A percentile compares a stretch with the other conserved stretches of the same genome.
These are phyloP conservation scores for Elsinoe ampelina DNA, from an alignment of 2,329 filamentous ascomycete genomes.

Conservation along the genomic window DNA sequence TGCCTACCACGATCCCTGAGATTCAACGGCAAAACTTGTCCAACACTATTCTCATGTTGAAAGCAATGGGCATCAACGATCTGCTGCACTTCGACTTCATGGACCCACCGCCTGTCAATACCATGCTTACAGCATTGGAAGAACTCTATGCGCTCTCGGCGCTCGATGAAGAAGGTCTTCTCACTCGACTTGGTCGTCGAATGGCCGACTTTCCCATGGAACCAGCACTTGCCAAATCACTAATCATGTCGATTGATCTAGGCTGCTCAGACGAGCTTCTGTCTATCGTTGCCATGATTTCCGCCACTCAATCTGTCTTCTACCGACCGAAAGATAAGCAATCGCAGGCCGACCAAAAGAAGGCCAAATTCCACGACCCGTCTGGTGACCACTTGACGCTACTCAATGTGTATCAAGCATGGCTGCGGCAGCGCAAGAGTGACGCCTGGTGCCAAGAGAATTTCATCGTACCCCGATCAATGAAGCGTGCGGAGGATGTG, in stretches of 20 bases:
- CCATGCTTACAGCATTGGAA: slow-evolving; percentile 91
- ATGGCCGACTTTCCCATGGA: slow-evolving; percentile 99
- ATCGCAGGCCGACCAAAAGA: slow-evolving; percentile 91
- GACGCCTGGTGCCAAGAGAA: slow-evolving; percentile 96
- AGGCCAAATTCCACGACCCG: slow-evolving; percentile 92
- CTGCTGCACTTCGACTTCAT: slow-evolving; percentile 97
- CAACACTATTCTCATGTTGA: slow-evolving; percentile 91
- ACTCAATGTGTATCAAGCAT: slow-evolving; percentile 94
- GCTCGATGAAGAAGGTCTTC: slow-evolving; percentile 85
- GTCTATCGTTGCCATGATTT: slow-evolving; percentile 90
- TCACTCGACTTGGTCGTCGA: slow-evolving; percentile 84
- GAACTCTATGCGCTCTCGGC: slow-evolving; percentile 88
- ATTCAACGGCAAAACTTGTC: slow-evolving; percentile 92
- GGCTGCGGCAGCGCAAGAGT: slow-evolving; percentile 75
- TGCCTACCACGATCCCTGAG: slow-evolving; percentile 90
- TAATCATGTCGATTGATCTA: slow-evolving; percentile 80
- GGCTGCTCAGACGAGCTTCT: slow-evolving; percentile 90
- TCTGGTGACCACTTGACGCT: slow-evolving; percentile 90
- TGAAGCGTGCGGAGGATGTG: slow-evolving; percentile 84
- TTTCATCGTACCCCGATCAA: slow-evolving; percentile 85
- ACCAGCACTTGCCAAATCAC: slow-evolving; percentile 77
- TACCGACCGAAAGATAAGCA: slow-evolving; percentile 98
- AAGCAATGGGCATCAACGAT: slow-evolving; percentile 99
- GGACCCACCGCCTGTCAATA: slow-evolving; percentile 95
- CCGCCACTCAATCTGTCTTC: slow-evolving; percentile 69